phyloP scores from a whole-genome alignment of 768 basidiomycete genomes.

The Lentinula sp. region DNA sequence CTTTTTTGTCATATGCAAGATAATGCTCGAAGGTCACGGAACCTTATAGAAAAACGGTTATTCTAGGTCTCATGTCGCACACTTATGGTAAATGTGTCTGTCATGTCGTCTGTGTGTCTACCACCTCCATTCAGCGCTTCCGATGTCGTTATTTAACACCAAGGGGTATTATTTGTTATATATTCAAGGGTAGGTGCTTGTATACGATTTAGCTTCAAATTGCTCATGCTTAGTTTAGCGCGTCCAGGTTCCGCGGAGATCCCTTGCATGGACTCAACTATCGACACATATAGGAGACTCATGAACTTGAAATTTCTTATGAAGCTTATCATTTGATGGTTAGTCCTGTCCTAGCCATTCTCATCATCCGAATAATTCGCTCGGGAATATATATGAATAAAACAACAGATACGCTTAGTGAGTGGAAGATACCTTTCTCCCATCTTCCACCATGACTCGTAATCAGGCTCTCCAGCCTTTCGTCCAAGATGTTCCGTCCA shows the following conservation, averaged over 20 bases:
- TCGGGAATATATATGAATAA: background rate
- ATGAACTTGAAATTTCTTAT: background rate
- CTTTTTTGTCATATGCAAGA: background rate
- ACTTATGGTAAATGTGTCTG: background rate
- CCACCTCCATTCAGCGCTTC: background rate
- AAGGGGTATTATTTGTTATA: background rate
- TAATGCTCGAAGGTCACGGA: background rate
- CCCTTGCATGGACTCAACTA: background rate
- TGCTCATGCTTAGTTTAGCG: background rate
- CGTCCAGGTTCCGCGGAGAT: constrained; percentile 6
- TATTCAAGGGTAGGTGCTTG: background rate
- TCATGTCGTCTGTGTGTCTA: background rate
- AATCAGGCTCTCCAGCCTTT: background rate
- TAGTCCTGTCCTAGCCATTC: background rate
- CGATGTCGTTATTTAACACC: background rate
- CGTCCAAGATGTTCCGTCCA: constrained; percentile 2
- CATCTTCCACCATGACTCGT: background rate
- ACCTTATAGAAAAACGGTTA: background rate
- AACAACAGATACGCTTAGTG: background rate
- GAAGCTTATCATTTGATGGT: constrained; percentile 7
- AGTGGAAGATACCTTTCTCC: background rate
- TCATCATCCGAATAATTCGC: constrained; percentile 5
- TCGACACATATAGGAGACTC: background rate
- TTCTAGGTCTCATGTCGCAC: background rate
- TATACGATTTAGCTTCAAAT: background rate